These are phyloP conservation scores for Xylaria sp. DNA, from an alignment of 2,329 filamentous ascomycete genomes.

Conservation along the genomic window DNA sequence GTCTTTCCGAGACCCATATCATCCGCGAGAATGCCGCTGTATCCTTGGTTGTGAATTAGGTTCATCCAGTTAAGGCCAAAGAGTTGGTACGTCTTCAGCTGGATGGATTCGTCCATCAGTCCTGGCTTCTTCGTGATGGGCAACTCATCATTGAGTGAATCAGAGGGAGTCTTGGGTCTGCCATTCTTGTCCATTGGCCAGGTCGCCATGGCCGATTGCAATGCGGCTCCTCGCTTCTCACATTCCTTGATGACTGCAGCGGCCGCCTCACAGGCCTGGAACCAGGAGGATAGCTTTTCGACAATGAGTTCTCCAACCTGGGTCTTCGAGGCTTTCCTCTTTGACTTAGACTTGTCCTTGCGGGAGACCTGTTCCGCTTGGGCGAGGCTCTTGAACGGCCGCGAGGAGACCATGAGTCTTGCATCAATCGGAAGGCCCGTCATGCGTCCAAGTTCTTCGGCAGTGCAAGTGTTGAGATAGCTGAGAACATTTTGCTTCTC, in stretches of 20 bases:
- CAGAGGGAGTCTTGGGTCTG: constrained; percentile 39
- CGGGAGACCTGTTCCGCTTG: constrained; percentile 66
- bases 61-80: constrained; percentile 95
- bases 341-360: constrained; percentile 37
- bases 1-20: constrained; percentile 98
- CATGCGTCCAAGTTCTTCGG: constrained; percentile 78
- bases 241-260: constrained; percentile 46
- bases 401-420: constrained; percentile 68
- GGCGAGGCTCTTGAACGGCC: constrained; percentile 70
- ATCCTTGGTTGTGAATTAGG: constrained; percentile 74
- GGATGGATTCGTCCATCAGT: constrained; percentile 74
- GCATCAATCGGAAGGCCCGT: constrained; percentile 73
- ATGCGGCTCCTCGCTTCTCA: constrained; percentile 48
- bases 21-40: constrained; percentile 91
- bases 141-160: constrained; percentile 36
- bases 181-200: constrained; percentile 39
- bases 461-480: constrained; percentile 80
- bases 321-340: constrained; percentile 34
- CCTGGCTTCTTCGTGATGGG: constrained; percentile 66
- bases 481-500: constrained; percentile 63
- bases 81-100: constrained; percentile 90
- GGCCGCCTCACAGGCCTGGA: constrained; percentile 49
- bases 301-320: constrained; percentile 39
- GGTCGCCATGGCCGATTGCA: constrained; percentile 32
- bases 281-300: constrained; percentile 48